Evolutionary conservation across 345 rosid species (phyloP).

Genomic region (Luvunga scandens): DNA sequence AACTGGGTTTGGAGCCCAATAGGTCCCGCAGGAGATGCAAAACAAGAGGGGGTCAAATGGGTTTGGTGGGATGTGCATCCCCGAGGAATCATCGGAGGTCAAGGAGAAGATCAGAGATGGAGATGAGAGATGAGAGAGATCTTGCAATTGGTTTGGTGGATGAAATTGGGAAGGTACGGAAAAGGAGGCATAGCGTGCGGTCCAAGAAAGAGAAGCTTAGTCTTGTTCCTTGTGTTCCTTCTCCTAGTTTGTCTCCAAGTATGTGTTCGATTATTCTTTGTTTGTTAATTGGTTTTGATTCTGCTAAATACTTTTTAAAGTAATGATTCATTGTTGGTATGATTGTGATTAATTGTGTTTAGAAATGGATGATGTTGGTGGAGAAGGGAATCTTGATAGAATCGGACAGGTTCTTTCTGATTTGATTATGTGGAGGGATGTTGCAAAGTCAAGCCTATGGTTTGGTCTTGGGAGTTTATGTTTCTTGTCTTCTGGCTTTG

Average conservation of each 20-base stretch:
- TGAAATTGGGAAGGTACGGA: slow-evolving; percentile 48
- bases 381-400: slow-evolving; percentile 52
- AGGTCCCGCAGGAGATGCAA: slow-evolving; percentile 58
- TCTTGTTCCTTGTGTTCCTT: slow-evolving; percentile 40
- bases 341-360: not conserved
- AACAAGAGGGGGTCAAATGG: slow-evolving; percentile 48
- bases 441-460: slow-evolving; percentile 85
- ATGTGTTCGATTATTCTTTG: slow-evolving; percentile 13
- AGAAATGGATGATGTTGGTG: slow-evolving; percentile 51
- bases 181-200: slow-evolving; percentile 49
- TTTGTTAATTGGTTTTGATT: slow-evolving; percentile 2
- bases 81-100: slow-evolving; percentile 59
- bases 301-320: not conserved
- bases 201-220: slow-evolving; percentile 74
- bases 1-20: slow-evolving; percentile 35
- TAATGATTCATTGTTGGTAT: not conserved
- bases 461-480: slow-evolving; percentile 81
- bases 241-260: slow-evolving; percentile 51
- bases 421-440: slow-evolving; percentile 81
- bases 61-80: slow-evolving; percentile 41
- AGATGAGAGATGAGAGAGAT: slow-evolving; percentile 66
- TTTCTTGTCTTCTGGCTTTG: slow-evolving; percentile 79
- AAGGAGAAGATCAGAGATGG: slow-evolving; percentile 63
- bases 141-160: slow-evolving; percentile 32
- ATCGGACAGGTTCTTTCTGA: slow-evolving; percentile 51